Evolutionary conservation across 306 rosid species (phyloP).

Genomic region (Lathyrus sativus): DNA sequence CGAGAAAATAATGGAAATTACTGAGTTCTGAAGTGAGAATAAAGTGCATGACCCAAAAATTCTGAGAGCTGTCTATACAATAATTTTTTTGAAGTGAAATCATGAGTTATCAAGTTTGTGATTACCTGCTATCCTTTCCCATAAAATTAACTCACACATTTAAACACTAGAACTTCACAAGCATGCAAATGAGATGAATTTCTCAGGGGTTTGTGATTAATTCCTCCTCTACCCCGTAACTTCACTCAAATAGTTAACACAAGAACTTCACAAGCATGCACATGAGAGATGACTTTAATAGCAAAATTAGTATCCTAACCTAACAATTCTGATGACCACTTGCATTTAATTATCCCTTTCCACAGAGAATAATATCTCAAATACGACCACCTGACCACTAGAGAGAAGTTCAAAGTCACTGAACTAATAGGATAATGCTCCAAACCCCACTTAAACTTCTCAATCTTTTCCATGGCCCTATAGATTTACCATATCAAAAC

Average conservation of each 20-base stretch:
- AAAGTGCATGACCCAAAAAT: too few species aligned
- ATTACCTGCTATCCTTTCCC: neutral
- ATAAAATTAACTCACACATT: conserved; percentile 4
- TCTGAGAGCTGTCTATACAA: neutral
- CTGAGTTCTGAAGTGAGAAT: too few species aligned
- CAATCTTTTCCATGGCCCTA: neutral
- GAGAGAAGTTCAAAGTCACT: conserved; percentile 1
- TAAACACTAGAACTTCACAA: neutral
- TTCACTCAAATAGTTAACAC: conserved; percentile 6
- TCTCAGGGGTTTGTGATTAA: neutral
- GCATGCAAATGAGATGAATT: neutral
- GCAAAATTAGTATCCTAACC: neutral
- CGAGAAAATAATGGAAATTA: too few species aligned
- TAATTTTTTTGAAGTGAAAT: neutral
- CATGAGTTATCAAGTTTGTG: neutral
- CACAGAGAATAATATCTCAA: neutral
- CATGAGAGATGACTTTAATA: conserved; percentile 3
- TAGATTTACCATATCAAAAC: neutral
- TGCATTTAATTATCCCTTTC: conserved; percentile 9
- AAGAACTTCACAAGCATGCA: neutral
- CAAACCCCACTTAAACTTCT: conserved; percentile 21
- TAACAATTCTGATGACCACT: conserved; percentile 15
- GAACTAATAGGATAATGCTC: conserved; percentile 19
- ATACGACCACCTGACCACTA: neutral
- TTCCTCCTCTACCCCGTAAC: neutral